Evolutionary conservation across 2,329 filamentous ascomycete genomes (phyloP), one percentile per base, ranked within the genome.

Genomic region (Aureobasidium sp.): DNA sequence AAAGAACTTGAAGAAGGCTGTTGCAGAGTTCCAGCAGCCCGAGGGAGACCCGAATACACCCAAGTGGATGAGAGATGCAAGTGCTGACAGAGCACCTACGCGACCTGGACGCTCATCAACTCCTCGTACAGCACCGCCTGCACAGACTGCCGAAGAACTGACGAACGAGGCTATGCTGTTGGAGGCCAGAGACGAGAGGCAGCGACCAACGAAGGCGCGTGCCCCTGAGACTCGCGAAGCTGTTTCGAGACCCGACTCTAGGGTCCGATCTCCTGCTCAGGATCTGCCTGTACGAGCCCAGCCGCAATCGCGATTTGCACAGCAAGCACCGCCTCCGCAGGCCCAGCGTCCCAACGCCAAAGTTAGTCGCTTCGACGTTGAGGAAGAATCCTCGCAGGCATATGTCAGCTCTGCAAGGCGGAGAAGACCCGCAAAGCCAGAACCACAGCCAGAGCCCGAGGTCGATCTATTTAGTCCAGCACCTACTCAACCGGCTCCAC

Each of bases 1-100:
- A 71, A 99, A 96, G 75, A 92, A 90, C 72, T 84, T 97, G 63
- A 91, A 96, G 70, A 91, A 94, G 74, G 93, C 91, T 5, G 89
- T 97, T 37, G 87, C 91, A 9, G 94, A 99, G 17, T 89, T 97
- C 63, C 84, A 85, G 68, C 76, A 80, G 59, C 87, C 86, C n/a
- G 79, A 80, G 22, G 91, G 80, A 29, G 91, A 96, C 70, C 81
- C 88, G 2, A 89, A 74, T 70, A 90, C 96, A 71, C 94, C 94
- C 0, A 94, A 90, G 71, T 99, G 94, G 94, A 96, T 99, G 93
- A 86, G 88, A 68, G 88, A 92, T 62, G 82, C 85, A 3, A 68
- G 66, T 47, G 64, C 71, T 62, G 67, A 70, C 59, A 25, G 25
- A n/a, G 36, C 47, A 1, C 14, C 57, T 44, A 12, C 47, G n/a